Conservation (phyloP, 768 basidiomycete species). For the Lactarius sanguifluus region DNA sequence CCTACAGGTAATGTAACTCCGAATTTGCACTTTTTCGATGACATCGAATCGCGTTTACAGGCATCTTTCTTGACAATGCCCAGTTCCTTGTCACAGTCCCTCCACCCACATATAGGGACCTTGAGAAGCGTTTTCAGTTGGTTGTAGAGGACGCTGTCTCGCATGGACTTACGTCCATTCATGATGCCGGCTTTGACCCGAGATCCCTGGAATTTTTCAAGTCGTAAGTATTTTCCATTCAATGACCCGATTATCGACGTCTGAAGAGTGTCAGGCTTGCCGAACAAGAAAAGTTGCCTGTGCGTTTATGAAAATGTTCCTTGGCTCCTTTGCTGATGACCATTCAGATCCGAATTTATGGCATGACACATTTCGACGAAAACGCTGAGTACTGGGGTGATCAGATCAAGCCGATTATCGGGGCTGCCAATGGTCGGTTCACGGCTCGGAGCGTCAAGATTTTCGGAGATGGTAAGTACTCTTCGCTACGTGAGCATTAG, state of each 20-base stretch:
- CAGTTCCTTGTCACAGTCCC: slow-evolving; percentile 71
- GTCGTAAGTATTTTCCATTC: slow-evolving; percentile 42
- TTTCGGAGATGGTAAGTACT: slow-evolving; percentile 61
- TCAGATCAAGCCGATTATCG: slow-evolving; percentile 51
- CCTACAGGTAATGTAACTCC: slow-evolving; percentile 59
- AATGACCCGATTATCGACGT: slow-evolving; percentile 14
- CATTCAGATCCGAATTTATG: slow-evolving; percentile 70
- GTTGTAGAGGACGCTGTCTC: slow-evolving; percentile 68
- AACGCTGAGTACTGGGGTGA: slow-evolving; percentile 74
- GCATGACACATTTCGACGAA: slow-evolving; percentile 73
- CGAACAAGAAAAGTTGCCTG: slow-evolving; percentile 57
- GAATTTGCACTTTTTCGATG: slow-evolving; percentile 7
- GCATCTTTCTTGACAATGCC: slow-evolving; percentile 83
- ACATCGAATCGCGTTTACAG: slow-evolving; percentile 38
- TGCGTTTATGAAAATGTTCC: slow-evolving; percentile 33
- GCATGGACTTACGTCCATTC: slow-evolving; percentile 77
- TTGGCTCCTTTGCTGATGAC: background rate
- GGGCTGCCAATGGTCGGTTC: slow-evolving; percentile 59
- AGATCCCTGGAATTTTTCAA: slow-evolving; percentile 73
- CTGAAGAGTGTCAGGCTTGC: slow-evolving; percentile 53
- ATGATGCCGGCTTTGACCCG: slow-evolving; percentile 79
- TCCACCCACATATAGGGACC: slow-evolving; percentile 58
- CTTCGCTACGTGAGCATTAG: background rate
- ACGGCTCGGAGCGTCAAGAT: slow-evolving; percentile 77
- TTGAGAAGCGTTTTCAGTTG: slow-evolving; percentile 57